Evolutionary conservation across 129 eudicot genomes (phyloP).

Genomic region (Escallonia herrerae): DNA sequence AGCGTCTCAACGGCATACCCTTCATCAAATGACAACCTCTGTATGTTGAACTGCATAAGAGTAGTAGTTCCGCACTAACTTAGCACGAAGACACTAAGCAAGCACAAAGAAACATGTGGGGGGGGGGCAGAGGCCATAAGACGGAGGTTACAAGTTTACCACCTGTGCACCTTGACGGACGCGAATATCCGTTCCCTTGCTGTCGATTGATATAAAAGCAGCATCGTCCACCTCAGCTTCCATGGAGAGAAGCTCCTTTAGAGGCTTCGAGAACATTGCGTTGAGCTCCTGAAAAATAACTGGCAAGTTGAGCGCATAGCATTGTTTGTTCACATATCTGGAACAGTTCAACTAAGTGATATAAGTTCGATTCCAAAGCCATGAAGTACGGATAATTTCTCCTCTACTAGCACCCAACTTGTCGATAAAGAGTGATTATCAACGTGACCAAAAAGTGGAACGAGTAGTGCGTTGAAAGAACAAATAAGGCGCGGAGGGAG

Average conservation of each 20-base stretch:
- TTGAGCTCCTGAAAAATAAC: conserved; percentile 58
- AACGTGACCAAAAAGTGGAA: too few relatives aligned
- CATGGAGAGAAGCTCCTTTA: conserved; percentile 68
- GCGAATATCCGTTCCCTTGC: conserved; percentile 92
- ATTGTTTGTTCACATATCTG: too few relatives aligned
- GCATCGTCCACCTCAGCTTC: conserved; percentile 91
- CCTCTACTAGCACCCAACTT: too few relatives aligned
- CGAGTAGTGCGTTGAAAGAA: too few relatives aligned
- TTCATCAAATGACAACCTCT: conserved; percentile 87
- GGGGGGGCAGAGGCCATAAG: neutral
- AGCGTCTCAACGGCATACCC: conserved; percentile 73
- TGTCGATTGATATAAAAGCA: conserved; percentile 91
- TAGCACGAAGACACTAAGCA: neutral
- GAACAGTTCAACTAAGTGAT: too few relatives aligned
- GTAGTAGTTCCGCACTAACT: neutral
- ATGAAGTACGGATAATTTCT: too few relatives aligned
- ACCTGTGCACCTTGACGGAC: conserved; percentile 99
- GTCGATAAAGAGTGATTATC: too few relatives aligned
- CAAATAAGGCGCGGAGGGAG: too few relatives aligned
- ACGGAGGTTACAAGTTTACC: neutral
- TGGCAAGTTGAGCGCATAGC: too few relatives aligned
- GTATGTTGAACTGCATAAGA: conserved; percentile 72
- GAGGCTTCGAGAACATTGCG: conserved; percentile 80
- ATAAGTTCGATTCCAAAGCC: too few relatives aligned
- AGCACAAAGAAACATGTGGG: too few relatives aligned